Conservation (phyloP, 2,329 filamentous ascomycete species). For the Neonectria sp. region DNA sequence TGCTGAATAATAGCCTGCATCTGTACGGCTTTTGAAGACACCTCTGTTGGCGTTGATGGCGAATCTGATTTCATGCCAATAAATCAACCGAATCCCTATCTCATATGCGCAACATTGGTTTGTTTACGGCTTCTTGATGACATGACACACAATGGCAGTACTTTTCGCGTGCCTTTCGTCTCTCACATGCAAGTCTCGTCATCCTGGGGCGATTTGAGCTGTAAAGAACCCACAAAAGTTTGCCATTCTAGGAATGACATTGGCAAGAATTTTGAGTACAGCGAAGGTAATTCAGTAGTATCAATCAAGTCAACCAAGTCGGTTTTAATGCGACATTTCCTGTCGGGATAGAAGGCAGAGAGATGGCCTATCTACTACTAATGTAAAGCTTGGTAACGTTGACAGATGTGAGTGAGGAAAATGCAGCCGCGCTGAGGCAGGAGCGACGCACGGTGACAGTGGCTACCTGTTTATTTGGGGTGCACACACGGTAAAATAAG, state of each 20-base stretch:
- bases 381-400: no score
- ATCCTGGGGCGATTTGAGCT: constrained; percentile 1
- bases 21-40: background rate
- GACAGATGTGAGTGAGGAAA: background rate
- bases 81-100: background rate
- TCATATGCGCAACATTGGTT: background rate
- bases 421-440: no score
- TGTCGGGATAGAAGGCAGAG: background rate
- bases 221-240: background rate
- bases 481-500: no score
- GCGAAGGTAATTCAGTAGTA: background rate
- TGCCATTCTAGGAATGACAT: background rate
- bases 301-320: background rate
- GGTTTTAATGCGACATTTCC: background rate
- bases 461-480: no score
- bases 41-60: constrained; percentile 19
- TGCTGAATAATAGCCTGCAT: constrained; percentile 40
- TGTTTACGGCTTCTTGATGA: background rate
- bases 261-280: background rate
- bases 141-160: background rate
- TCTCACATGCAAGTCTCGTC: background rate
- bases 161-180: background rate
- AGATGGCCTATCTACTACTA: background rate
- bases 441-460: no score
- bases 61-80: background rate